A percentile compares a stretch with the other conserved stretches of the same genome.
Conservation (phyloP, 140 eudicot genomes). For the Senecio squalidus region DNA sequence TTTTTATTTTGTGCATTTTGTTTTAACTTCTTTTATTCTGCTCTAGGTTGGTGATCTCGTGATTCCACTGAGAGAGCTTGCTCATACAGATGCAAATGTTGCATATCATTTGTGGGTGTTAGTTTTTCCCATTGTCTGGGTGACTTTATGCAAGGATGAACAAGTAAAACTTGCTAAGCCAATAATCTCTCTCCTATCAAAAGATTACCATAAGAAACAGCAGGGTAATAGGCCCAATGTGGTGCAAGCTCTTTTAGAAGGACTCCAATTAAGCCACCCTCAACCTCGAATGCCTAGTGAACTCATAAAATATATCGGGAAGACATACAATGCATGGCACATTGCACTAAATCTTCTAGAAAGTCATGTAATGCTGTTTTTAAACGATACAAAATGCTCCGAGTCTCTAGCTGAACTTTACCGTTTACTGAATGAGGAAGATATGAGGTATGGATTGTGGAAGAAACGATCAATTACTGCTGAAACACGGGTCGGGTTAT, state of each 20-base stretch:
- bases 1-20: conserved; percentile 19
- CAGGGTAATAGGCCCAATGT: conserved; percentile 94
- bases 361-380: conserved; percentile 89
- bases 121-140: conserved; percentile 99
- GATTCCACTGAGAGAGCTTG: conserved; percentile 86
- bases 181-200: conserved; percentile 80
- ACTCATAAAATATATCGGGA: conserved; percentile 88
- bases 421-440: conserved; percentile 94
- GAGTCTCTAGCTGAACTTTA: conserved; percentile 99
- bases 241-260: conserved; percentile 98
- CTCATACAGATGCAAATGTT: conserved; percentile 95
- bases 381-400: conserved; percentile 84
- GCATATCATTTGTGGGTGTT: conserved; percentile 98
- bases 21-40: conserved; percentile 11
- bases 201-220: conserved; percentile 95
- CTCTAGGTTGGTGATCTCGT: conserved; percentile 87
- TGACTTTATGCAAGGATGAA: conserved; percentile 93
- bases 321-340: conserved; percentile 99
- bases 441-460: conserved; percentile 98
- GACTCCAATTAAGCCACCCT: conserved; percentile 97
- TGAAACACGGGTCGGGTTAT: conserved; percentile 91
- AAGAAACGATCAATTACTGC: conserved; percentile 84
- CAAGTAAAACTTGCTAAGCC: conserved; percentile 98
- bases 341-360: conserved; percentile 84
- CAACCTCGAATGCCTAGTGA: conserved; percentile 99